Evolutionary conservation across 1,139 yeast species (phyloP).

Genomic region (Suhomyces yuchorum): DNA sequence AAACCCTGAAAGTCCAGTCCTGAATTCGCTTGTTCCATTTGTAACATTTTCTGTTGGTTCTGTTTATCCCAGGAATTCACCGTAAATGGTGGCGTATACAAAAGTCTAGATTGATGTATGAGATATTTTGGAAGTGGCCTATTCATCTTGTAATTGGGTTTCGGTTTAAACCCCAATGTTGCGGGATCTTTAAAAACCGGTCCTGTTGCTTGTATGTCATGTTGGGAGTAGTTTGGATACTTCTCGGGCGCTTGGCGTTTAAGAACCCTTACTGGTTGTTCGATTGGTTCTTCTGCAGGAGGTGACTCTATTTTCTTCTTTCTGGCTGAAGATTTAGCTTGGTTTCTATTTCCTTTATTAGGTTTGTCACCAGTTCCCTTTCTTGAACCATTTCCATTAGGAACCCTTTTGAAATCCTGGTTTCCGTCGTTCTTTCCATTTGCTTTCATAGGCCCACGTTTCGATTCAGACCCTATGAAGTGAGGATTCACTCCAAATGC

Average conservation of each 20-base stretch:
- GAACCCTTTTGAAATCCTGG: constrained; percentile 24
- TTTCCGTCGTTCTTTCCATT: constrained; percentile 15
- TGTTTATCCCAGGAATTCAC: constrained; percentile 45
- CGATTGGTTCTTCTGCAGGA: constrained; percentile 20
- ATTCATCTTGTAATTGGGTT: constrained; percentile 14
- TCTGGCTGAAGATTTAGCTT: constrained; percentile 3
- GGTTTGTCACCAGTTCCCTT: constrained; percentile 6
- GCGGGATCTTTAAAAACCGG: constrained; percentile 31
- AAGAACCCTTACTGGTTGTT: constrained; percentile 22
- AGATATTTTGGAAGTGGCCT: constrained; percentile 43
- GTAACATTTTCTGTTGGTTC: constrained; percentile 44
- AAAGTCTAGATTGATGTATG: constrained; percentile 38
- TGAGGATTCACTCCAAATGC: constrained; percentile 14
- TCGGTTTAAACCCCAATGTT: constrained; percentile 30
- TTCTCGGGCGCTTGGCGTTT: constrained; percentile 27
- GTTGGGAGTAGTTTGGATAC: constrained; percentile 24
- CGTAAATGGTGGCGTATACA: constrained; percentile 36
- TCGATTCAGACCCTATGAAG: constrained; percentile 8
- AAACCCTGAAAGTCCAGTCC: constrained; percentile 47
- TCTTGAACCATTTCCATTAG: constrained; percentile 13
- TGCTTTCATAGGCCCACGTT: constrained; percentile 4
- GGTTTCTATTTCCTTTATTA: constrained; percentile 1
- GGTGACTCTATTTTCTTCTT: constrained; percentile 8
- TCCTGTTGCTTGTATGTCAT: constrained; percentile 33
- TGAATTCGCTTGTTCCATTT: constrained; percentile 34